These are phyloP conservation scores for Phytophthora tubulina DNA, from an alignment of 352 stramenopile species.

Conservation along the genomic window DNA sequence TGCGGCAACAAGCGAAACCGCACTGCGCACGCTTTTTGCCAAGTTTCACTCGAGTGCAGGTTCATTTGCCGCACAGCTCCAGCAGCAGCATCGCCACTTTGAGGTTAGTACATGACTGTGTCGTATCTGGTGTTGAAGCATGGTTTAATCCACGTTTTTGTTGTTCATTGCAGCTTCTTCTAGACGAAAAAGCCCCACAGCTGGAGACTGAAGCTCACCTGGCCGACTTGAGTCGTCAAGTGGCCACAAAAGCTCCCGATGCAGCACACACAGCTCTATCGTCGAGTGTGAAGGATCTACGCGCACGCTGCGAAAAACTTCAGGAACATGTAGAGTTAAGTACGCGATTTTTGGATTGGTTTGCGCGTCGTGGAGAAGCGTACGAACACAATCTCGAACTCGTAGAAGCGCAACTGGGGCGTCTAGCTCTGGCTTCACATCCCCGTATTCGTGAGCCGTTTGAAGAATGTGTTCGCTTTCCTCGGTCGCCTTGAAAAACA, in stretches of 20 bases:
- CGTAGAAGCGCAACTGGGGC: constrained; percentile 70
- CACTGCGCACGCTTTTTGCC: constrained; percentile 43
- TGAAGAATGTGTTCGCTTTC: constrained; percentile 53
- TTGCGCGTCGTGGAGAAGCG: constrained; percentile 66
- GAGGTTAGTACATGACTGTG: constrained; percentile 30
- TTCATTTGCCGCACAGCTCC: constrained; percentile 35
- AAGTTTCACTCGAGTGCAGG: constrained; percentile 46
- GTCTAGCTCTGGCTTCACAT: constrained; percentile 49
- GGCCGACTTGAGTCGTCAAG: constrained; percentile 26
- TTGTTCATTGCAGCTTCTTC: constrained; percentile 20
- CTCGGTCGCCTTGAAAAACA: constrained; percentile 26
- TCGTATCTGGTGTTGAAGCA: background rate
- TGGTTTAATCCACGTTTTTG: background rate
- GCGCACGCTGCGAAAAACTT: constrained; percentile 38
- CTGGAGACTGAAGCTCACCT: constrained; percentile 30
- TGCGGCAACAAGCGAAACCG: constrained; percentile 31
- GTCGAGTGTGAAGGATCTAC: constrained; percentile 23
- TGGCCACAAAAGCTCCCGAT: constrained; percentile 27
- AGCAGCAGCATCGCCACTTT: constrained; percentile 41
- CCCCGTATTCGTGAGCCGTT: constrained; percentile 61
- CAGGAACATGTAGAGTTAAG: constrained; percentile 60
- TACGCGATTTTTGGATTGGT: constrained; percentile 82
- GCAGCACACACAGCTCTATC: constrained; percentile 26
- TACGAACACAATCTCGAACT: constrained; percentile 81
- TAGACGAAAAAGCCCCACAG: constrained; percentile 33